Evolutionary conservation across 306 rosid species (phyloP), one percentile per base, ranked within the genome.

Genomic region (Malus orientalis): DNA sequence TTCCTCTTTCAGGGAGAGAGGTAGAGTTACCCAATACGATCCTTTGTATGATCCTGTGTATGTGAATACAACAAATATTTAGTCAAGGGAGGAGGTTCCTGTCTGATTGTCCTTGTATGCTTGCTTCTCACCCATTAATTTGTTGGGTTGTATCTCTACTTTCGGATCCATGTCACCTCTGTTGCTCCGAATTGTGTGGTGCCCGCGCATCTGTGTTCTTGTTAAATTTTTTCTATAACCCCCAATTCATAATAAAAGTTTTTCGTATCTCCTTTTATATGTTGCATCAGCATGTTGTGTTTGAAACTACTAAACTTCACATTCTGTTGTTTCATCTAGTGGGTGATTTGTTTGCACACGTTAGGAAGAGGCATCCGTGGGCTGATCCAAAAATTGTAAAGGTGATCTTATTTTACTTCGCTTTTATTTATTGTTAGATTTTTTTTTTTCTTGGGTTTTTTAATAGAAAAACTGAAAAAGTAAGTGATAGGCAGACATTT

Each of bases 301-400:
- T 58, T 47, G 45, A 74, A 45, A 45, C 58, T 73, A 75, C 64
- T 72, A 20, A 68, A 59, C 25, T 30, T 29, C 53, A 22, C 16
- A 45, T 66, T 70, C 55, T 54, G 51, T 18, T 74, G 54, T 65
- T 69, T 71, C 59, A 54, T 86, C 76, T 81, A 95, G 99, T 96
- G 70, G 99, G 99, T 27, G 97, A 88, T 79, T 84, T 96, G 63
- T 87, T 92, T 78, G 97, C 97, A 76, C 88, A 86, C 6, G 76
- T 96, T 77, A 86, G 99, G 73, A 96, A 88, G 90, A 89, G 83
- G 84, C 90, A 85, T 71, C 97, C 97, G 30, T 96, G 99, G 99
- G 99, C 89, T 76, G 98, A 96, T 82, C 93, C 98, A 70, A 96
- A 96, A 86, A 86, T 88, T 77, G 97, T 84, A 54, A 96, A 96